Evolutionary conservation across 1,284 basidiomycete genomes (phyloP), one percentile per base, ranked within the genome.

Genomic region (Naganishia sp.): DNA sequence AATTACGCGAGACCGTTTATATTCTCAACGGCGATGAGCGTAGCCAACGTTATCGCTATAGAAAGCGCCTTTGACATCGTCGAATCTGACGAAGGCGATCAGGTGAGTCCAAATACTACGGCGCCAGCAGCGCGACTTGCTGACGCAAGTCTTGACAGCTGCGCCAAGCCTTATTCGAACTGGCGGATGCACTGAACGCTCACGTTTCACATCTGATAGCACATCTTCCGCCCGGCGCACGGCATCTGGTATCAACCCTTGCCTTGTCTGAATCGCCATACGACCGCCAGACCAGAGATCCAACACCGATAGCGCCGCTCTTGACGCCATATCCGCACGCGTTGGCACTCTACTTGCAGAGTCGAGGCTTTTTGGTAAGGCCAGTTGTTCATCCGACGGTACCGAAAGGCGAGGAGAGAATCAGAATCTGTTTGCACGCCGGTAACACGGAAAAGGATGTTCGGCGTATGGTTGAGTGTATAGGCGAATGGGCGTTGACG

Each of bases 1-100:
- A 98, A 98, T 77, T 98, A 96, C 79, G 93, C 93, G 0, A 84
- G 94, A 39, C 87, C 93, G 5, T 82, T 98, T 56, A 91, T 95
- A 64, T 96, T 91, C 80, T 94, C 91, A 0, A 95, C 92, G 0
- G 86, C 90, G 0, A 83, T 91, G 70, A 86, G 88, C 65, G 85
- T 87, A 70, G 83, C 88, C 18, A 92, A 86, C 73, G 84, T 94
- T 48, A 81, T 92, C 53, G 87, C 90, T 0, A 84, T 88, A 23
- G 84, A 87, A 60, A 88, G 87, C 69, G 87, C 90, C 0, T 89
- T 94, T 76, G 89, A 92, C 72, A 78, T 92, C 74, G 82, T 96
- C 2, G 82, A 85, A 68, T 82, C 88, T 48, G 86, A 86, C 1
- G 85, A 85, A n/a, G 85, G 89, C 0, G 81, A 87, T 67, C 71